These are phyloP conservation scores for Cylindrotheca closterium DNA, from an alignment of 108 stramenopile species.

Conservation along the genomic window DNA sequence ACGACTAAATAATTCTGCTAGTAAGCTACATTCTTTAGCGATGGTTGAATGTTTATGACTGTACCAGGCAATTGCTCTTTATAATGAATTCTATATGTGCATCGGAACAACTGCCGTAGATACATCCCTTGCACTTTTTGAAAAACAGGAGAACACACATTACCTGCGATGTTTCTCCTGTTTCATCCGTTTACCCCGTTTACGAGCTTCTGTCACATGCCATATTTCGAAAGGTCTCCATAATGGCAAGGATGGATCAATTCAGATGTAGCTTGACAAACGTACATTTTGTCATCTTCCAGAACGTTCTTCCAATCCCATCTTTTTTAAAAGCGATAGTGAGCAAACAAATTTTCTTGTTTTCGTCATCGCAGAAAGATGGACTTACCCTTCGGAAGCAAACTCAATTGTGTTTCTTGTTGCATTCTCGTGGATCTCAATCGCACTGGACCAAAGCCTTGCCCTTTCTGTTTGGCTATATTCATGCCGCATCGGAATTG, in stretches of 20 bases:
- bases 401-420: conserved; percentile 72
- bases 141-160: no score
- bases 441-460: conserved; percentile 60
- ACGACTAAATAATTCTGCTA: not conserved
- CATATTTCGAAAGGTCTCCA: not conserved
- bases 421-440: conserved; percentile 62
- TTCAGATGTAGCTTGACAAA: conserved; percentile 46
- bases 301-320: conserved; percentile 71
- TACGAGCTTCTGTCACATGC: not conserved
- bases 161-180: no score
- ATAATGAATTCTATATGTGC: not conserved
- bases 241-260: conserved; percentile 76
- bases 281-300: conserved; percentile 73
- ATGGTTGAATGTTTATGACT: not conserved
- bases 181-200: no score
- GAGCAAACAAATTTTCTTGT: conserved; percentile 1
- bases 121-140: no score
- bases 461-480: conserved; percentile 57
- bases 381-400: conserved; percentile 59
- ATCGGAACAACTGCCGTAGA: not conserved
- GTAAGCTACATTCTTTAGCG: not conserved
- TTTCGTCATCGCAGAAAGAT: not conserved
- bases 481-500: conserved; percentile 72
- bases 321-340: conserved; percentile 12
- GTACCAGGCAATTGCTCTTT: not conserved